A percentile compares a stretch with the other conserved stretches of the same genome.
Conservation (phyloP, 2,329 filamentous ascomycete species). For the Pestalotiopsis sp. region DNA sequence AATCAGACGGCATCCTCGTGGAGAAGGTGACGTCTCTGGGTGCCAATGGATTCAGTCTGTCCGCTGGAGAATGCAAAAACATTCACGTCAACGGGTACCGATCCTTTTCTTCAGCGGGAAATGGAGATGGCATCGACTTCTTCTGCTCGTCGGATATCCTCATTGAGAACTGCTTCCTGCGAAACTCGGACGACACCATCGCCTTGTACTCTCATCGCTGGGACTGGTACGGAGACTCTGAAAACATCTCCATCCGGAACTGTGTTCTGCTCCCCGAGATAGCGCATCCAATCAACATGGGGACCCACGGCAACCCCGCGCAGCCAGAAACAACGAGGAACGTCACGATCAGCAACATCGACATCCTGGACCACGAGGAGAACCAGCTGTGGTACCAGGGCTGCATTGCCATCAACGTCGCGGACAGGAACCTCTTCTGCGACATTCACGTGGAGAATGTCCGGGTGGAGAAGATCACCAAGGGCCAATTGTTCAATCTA, state of each 20-base stretch:
- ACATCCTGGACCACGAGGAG: not conserved
- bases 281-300: not conserved
- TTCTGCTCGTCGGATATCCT: not conserved
- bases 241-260: not conserved
- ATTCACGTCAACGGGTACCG: not conserved
- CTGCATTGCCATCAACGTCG: not conserved
- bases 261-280: not conserved
- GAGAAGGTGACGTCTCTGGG: not conserved
- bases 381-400: slow-evolving; percentile 1
- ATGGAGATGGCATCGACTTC: slow-evolving; percentile 4
- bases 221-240: not conserved
- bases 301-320: not conserved
- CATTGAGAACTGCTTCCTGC: not conserved
- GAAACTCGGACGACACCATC: slow-evolving; percentile 1
- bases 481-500: not conserved
- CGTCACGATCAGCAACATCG: not conserved
- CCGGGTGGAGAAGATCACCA: not conserved
- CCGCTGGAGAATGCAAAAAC: not conserved
- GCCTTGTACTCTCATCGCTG: not conserved
- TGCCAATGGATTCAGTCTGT: not conserved
- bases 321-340: not conserved
- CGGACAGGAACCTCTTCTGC: not conserved
- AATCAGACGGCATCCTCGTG: not conserved
- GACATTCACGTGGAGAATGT: not conserved
- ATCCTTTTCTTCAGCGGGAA: not conserved